phyloP scores from a whole-genome alignment of 1,139 yeast genomes.

The Meyerozyma carpophila region DNA sequence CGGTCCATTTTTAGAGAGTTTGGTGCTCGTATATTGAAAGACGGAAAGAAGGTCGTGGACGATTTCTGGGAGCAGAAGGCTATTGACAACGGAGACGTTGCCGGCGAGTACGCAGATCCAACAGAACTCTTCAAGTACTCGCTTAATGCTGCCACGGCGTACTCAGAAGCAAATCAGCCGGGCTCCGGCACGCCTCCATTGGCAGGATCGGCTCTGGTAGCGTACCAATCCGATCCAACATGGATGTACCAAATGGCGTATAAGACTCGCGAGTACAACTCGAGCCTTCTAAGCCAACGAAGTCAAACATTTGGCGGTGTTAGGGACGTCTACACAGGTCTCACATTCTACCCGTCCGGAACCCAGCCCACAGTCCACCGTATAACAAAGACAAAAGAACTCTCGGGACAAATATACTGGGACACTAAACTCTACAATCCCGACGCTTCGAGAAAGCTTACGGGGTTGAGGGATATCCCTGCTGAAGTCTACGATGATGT shows the following conservation, averaged over 20 bases:
- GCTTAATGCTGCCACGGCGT: slow-evolving; percentile 7
- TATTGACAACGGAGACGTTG: slow-evolving; percentile 63
- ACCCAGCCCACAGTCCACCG: slow-evolving; percentile 63
- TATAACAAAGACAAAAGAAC: not conserved
- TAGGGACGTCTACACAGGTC: slow-evolving; percentile 81
- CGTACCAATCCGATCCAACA: slow-evolving; percentile 58
- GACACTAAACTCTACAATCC: slow-evolving; percentile 50
- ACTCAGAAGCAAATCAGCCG: slow-evolving; percentile 10
- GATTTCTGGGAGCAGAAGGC: slow-evolving; percentile 85
- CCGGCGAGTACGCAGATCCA: slow-evolving; percentile 80
- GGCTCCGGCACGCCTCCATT: slow-evolving; percentile 25
- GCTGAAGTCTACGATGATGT: slow-evolving; percentile 51
- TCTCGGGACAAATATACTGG: slow-evolving; percentile 25
- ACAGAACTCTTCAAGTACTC: slow-evolving; percentile 37
- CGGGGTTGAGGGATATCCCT: slow-evolving; percentile 63
- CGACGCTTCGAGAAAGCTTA: slow-evolving; percentile 39
- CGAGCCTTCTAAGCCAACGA: slow-evolving; percentile 56
- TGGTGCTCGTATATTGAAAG: slow-evolving; percentile 77
- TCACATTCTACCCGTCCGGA: slow-evolving; percentile 61
- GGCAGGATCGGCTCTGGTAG: slow-evolving; percentile 36
- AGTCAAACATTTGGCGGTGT: slow-evolving; percentile 50
- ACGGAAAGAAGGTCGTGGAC: slow-evolving; percentile 78
- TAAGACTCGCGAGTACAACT: slow-evolving; percentile 68
- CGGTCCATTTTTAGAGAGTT: slow-evolving; percentile 86
- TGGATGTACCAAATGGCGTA: slow-evolving; percentile 87